Conservation (phyloP, 2,329 filamentous ascomycete species). For the Arthrobotrys pseudoclavata region DNA sequence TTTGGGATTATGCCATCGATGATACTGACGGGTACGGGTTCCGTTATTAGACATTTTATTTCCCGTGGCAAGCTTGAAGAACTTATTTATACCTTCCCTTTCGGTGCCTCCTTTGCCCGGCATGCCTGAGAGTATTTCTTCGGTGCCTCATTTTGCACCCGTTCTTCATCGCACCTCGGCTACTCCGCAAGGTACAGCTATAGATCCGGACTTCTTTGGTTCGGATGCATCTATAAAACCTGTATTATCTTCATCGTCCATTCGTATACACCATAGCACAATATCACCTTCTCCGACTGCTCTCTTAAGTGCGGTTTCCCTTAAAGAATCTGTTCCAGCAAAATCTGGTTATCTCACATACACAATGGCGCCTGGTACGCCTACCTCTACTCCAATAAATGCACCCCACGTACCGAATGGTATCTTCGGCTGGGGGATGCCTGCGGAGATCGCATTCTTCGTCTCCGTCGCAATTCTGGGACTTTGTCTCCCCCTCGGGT, state of each 20-base stretch:
- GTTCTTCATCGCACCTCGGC: conserved; percentile 21
- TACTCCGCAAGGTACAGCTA: conserved; percentile 25
- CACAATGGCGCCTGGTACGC: conserved; percentile 32
- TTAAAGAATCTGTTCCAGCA: conserved; percentile 49
- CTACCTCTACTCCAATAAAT: conserved; percentile 19
- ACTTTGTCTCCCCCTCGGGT: conserved; percentile 35
- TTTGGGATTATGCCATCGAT: conserved; percentile 7
- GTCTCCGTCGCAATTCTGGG: conserved; percentile 43
- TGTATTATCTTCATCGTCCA: conserved; percentile 15
- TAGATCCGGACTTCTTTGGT: conserved; percentile 52
- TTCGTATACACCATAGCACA: conserved; percentile 6
- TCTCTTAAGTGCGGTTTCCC: not conserved
- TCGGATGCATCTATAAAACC: conserved; percentile 34
- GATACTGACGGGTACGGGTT: conserved; percentile 36
- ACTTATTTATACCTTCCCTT: conserved; percentile 30
- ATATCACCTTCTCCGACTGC: not conserved
- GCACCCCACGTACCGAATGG: conserved; percentile 14
- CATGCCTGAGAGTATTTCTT: conserved; percentile 35
- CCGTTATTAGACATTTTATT: conserved; percentile 27
- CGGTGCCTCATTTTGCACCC: conserved; percentile 38
- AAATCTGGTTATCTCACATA: conserved; percentile 36
- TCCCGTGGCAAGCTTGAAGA: not conserved
- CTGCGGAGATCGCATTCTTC: conserved; percentile 46
- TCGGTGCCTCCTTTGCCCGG: conserved; percentile 2
- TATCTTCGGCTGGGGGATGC: conserved; percentile 47